Conservation (phyloP, 345 rosid genomes). For the rapeseed (Brassica napus) region DNA sequence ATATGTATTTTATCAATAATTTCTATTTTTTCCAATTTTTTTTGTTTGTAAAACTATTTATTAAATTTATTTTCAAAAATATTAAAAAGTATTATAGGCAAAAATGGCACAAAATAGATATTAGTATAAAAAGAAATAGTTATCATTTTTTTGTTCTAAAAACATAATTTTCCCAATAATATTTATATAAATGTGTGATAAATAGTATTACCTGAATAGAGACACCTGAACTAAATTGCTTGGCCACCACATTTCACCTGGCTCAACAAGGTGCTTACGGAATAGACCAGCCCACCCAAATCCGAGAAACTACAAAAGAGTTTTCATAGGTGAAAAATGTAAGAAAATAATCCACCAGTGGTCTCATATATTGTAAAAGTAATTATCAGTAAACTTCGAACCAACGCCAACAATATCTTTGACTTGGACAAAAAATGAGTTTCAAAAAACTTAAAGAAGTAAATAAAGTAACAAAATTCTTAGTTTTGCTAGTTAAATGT, state of each 20-base stretch:
- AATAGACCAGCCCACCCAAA: slow-evolving; percentile 91
- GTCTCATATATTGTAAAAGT: not conserved
- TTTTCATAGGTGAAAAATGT: not conserved
- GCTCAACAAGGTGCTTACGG: slow-evolving; percentile 72
- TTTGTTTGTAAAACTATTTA: no score
- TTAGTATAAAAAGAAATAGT: no score
- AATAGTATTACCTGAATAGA: slow-evolving; percentile 56
- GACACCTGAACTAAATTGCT: slow-evolving; percentile 73
- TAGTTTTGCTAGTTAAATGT: not conserved
- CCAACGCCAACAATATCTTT: slow-evolving; percentile 1
- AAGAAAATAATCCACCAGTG: not conserved
- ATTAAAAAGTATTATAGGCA: no score
- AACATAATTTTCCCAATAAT: no score
- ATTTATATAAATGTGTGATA: not conserved
- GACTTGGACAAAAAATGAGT: not conserved
- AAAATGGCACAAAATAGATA: no score
- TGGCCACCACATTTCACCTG: slow-evolving; percentile 96
- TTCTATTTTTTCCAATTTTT: no score
- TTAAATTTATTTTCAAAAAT: no score
- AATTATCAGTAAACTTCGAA: not conserved
- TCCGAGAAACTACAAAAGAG: slow-evolving; percentile 56
- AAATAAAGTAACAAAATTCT: not conserved
- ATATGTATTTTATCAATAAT: no score
- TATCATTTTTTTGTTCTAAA: no score
- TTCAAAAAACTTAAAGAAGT: not conserved